A percentile compares a stretch with the other conserved stretches of the same genome.
phyloP scores from a whole-genome alignment of 179 eudicot species.

The Beta lomatogona region DNA sequence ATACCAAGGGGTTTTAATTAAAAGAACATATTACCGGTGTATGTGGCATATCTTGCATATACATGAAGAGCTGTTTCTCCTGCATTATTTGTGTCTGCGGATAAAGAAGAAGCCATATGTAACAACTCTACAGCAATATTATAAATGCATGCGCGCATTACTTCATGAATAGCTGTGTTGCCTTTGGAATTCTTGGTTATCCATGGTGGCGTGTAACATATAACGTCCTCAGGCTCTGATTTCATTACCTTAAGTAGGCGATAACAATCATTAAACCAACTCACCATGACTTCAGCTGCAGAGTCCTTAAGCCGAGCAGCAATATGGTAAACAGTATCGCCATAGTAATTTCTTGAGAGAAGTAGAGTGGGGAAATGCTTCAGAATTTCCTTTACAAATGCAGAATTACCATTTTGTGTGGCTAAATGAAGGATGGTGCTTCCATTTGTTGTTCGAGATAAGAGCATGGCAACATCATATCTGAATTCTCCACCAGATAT shows the following conservation, averaged over 20 bases:
- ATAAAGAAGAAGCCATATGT: not conserved
- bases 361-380: not conserved
- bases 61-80: constrained; percentile 8
- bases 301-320: not conserved
- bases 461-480: not conserved
- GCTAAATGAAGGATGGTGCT: not conserved
- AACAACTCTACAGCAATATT: not conserved
- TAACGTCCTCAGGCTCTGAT: not conserved
- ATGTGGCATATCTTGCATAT: not conserved
- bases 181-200: not conserved
- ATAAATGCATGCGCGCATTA: not conserved
- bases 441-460: not conserved
- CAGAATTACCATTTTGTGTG: not conserved
- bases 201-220: not conserved
- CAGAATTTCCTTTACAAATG: not conserved
- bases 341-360: not conserved
- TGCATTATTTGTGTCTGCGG: not conserved
- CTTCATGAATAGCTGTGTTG: constrained; percentile 3
- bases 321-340: not conserved
- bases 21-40: not conserved
- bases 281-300: not conserved
- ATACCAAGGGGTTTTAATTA: too few relatives aligned
- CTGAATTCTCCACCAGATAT: not conserved
- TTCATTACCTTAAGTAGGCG: not conserved
- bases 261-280: not conserved